Conservation (phyloP, 208 protist genomes). For the Acanthamoeba rhysodes region DNA sequence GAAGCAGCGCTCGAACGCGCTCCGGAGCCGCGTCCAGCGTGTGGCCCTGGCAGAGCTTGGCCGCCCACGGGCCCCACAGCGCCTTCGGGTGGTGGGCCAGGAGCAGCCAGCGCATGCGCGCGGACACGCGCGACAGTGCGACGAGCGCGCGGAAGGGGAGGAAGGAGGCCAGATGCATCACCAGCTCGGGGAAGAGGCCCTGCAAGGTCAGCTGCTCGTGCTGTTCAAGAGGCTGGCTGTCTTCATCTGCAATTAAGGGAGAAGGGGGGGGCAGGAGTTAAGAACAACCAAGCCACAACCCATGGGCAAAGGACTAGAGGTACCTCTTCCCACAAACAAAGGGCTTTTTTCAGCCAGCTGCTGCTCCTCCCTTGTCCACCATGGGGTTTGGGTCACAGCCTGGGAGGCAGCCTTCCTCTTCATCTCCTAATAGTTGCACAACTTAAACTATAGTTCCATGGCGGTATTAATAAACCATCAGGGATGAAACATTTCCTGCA, state of each 20-base stretch:
- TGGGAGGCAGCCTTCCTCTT: no score
- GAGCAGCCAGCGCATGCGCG: not conserved
- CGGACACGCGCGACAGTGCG: not conserved
- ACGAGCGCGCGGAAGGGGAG: not conserved
- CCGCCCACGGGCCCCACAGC: not conserved
- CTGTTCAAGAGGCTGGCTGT: not conserved
- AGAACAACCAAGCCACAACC: not conserved
- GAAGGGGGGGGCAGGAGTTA: not conserved
- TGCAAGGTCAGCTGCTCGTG: not conserved
- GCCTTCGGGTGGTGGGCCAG: not conserved
- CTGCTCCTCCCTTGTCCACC: not conserved
- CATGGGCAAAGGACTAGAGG: no score
- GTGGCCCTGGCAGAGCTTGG: constrained; percentile 7
- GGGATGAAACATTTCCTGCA: no score
- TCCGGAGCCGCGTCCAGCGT: not conserved
- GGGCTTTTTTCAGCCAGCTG: not conserved
- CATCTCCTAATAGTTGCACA: no score
- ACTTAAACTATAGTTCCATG: no score
- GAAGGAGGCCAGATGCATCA: constrained; percentile 10
- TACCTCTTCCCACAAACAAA: not conserved
- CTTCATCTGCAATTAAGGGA: not conserved
- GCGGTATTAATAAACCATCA: no score
- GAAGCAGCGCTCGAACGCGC: not conserved
- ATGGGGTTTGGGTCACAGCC: not conserved
- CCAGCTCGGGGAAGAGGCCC: constrained; percentile 7